Conservation (phyloP, 2,329 filamentous ascomycete species). For the Aspergillus amoenus region DNA sequence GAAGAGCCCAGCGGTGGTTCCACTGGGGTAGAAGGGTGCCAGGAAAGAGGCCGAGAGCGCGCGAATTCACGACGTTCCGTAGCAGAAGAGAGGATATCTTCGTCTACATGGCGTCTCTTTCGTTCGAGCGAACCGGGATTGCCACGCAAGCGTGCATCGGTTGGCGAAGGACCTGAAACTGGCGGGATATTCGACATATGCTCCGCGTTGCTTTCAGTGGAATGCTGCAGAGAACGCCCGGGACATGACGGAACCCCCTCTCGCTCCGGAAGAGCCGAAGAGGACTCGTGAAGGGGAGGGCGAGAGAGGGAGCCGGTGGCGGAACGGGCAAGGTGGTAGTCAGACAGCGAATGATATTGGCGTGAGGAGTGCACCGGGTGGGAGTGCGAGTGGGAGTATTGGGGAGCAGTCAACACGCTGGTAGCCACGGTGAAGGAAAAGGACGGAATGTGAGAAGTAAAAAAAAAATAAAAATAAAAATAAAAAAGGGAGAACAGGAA, state of each 20-base stretch:
- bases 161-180: slow-evolving; percentile 29
- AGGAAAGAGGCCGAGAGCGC: slow-evolving; percentile 33
- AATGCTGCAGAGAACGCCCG: slow-evolving; percentile 24
- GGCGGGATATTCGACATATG: slow-evolving; percentile 41
- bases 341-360: slow-evolving; percentile 32
- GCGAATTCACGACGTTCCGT: slow-evolving; percentile 25
- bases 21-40: slow-evolving; percentile 37
- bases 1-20: slow-evolving; percentile 34
- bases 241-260: slow-evolving; percentile 41
- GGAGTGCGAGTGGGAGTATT: slow-evolving; percentile 26
- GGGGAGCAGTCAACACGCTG: slow-evolving; percentile 32
- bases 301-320: slow-evolving; percentile 39
- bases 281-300: slow-evolving; percentile 31
- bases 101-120: slow-evolving; percentile 21
- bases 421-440: slow-evolving; percentile 40
- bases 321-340: slow-evolving; percentile 23
- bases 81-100: slow-evolving; percentile 16
- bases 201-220: slow-evolving; percentile 31
- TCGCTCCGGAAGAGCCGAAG: slow-evolving; percentile 37
- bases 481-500: not conserved
- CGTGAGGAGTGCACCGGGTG: slow-evolving; percentile 30
- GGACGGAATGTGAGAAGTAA: slow-evolving; percentile 5
- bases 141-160: slow-evolving; percentile 26
- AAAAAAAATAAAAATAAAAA: slow-evolving; percentile 7
- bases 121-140: slow-evolving; percentile 23